A percentile compares a stretch with the other conserved stretches of the same genome.
Evolutionary conservation across 2,329 filamentous ascomycete genomes (phyloP).

Genomic region (Metarhizium brunneum): DNA sequence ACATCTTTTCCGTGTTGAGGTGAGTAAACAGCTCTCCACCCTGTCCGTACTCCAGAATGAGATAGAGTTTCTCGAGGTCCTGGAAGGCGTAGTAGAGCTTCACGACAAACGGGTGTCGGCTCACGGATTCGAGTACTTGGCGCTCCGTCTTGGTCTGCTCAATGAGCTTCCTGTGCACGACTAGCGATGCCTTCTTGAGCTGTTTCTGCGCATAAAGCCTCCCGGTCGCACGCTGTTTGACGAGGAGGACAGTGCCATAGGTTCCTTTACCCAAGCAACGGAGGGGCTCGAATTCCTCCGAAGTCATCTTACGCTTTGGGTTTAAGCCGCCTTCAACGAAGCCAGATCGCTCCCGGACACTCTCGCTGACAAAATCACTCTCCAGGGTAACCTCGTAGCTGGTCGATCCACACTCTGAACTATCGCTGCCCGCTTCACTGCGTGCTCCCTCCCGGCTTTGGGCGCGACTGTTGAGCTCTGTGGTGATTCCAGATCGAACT

Average conservation of each 20-base stretch:
- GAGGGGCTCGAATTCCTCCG: slow-evolving; percentile 81
- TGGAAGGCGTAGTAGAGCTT: slow-evolving; percentile 98
- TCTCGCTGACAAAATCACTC: slow-evolving; percentile 72
- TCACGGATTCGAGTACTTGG: slow-evolving; percentile 89
- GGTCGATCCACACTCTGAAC: slow-evolving; percentile 58
- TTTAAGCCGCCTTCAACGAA: slow-evolving; percentile 45
- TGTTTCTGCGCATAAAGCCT: slow-evolving; percentile 96
- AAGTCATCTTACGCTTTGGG: slow-evolving; percentile 72
- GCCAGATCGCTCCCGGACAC: slow-evolving; percentile 35
- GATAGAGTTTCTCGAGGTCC: slow-evolving; percentile 92
- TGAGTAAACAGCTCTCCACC: slow-evolving; percentile 97
- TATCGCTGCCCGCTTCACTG: slow-evolving; percentile 44
- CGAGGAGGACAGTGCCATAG: slow-evolving; percentile 88
- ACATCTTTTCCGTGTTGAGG: slow-evolving; percentile 88
- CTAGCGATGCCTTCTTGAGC: slow-evolving; percentile 92
- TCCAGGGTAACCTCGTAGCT: slow-evolving; percentile 82
- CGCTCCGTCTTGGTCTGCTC: slow-evolving; percentile 98
- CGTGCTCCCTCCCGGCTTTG: slow-evolving; percentile 46
- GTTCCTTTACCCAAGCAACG: slow-evolving; percentile 93
- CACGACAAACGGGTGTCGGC: slow-evolving; percentile 93
- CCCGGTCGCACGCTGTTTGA: slow-evolving; percentile 81
- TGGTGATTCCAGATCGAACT: slow-evolving; percentile 32
- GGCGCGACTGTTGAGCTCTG: slow-evolving; percentile 44
- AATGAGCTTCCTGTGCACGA: slow-evolving; percentile 89
- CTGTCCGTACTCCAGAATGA: slow-evolving; percentile 95